These are phyloP conservation scores for Verticillium nonalfalfae DNA, from an alignment of 2,329 filamentous ascomycete species.

Conservation along the genomic window DNA sequence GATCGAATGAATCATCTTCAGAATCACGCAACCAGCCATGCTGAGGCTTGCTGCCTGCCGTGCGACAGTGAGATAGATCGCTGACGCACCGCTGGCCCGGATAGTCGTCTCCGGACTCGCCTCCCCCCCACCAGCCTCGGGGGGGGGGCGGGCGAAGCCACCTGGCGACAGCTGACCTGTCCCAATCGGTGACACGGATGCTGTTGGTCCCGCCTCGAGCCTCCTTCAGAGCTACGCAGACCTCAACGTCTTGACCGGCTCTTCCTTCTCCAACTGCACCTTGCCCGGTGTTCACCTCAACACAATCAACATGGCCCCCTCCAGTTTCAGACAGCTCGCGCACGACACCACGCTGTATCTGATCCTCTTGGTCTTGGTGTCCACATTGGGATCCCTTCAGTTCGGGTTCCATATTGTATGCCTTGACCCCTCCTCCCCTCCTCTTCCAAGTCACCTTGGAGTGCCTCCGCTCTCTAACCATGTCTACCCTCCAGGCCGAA, in stretches of 20 bases:
- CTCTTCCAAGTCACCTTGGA: not conserved
- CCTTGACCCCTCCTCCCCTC: not conserved
- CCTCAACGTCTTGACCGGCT: not conserved
- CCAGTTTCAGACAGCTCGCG: constrained; percentile 30
- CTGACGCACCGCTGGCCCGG: too few species aligned
- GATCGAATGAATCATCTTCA: too few species aligned
- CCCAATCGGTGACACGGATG: not conserved
- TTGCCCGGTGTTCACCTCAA: not conserved
- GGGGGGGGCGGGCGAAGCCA: not conserved
- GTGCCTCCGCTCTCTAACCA: not conserved
- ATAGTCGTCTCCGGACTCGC: too few species aligned
- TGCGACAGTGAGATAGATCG: too few species aligned
- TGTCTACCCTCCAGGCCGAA: constrained; percentile 58
- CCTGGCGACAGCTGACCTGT: not conserved
- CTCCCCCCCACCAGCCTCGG: too few species aligned
- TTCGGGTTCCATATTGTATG: constrained; percentile 89
- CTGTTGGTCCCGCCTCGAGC: not conserved
- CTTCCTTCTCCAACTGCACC: not conserved
- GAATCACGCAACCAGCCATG: too few species aligned
- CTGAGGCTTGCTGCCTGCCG: too few species aligned
- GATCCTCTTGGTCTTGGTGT: constrained; percentile 65
- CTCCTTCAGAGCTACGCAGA: not conserved
- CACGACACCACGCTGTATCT: constrained; percentile 67
- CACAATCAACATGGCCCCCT: constrained; percentile 22
- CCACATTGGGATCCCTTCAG: constrained; percentile 82